These are phyloP conservation scores for Kluyveromyces starmeri DNA, from an alignment of 805 yeast genomes.

Conservation along the genomic window DNA sequence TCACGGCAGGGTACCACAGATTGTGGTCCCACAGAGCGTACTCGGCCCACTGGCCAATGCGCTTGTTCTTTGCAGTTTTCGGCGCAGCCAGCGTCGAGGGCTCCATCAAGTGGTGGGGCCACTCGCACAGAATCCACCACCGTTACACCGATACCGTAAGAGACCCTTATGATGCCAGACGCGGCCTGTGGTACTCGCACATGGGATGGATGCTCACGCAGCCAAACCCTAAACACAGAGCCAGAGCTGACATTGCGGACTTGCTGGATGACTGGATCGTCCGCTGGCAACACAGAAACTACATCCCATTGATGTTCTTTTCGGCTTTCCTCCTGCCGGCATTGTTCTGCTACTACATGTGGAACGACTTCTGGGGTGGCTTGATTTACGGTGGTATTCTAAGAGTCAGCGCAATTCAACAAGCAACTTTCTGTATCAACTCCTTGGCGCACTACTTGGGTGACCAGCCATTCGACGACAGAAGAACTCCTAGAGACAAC, in stretches of 20 bases:
- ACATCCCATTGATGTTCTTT: slow-evolving; percentile 49
- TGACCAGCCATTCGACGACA: slow-evolving; percentile 76
- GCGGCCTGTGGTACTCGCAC: slow-evolving; percentile 77
- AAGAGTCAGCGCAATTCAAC: slow-evolving; percentile 64
- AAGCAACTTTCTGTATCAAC: slow-evolving; percentile 80
- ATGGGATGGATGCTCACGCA: slow-evolving; percentile 78
- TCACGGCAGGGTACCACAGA: slow-evolving; percentile 81
- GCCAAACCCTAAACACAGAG: slow-evolving; percentile 75
- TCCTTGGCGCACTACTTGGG: slow-evolving; percentile 85
- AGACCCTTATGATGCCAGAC: slow-evolving; percentile 82
- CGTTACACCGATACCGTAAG: slow-evolving; percentile 75
- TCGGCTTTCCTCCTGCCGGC: slow-evolving; percentile 58
- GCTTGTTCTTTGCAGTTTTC: slow-evolving; percentile 60
- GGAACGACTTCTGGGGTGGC: slow-evolving; percentile 63
- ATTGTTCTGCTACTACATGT: slow-evolving; percentile 43
- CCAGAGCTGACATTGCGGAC: slow-evolving; percentile 75
- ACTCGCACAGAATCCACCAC: slow-evolving; percentile 78
- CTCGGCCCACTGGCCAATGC: slow-evolving; percentile 50
- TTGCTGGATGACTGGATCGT: slow-evolving; percentile 73
- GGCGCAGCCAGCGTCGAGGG: slow-evolving; percentile 84
- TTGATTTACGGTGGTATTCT: slow-evolving; percentile 68
- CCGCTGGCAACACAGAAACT: slow-evolving; percentile 74
- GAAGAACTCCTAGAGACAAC: slow-evolving; percentile 82
- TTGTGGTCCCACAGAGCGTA: slow-evolving; percentile 71
- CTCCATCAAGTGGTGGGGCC: slow-evolving; percentile 85